These are phyloP conservation scores for Chenopodium suecicum DNA, from an alignment of 148 eudicot species.

Conservation along the genomic window DNA sequence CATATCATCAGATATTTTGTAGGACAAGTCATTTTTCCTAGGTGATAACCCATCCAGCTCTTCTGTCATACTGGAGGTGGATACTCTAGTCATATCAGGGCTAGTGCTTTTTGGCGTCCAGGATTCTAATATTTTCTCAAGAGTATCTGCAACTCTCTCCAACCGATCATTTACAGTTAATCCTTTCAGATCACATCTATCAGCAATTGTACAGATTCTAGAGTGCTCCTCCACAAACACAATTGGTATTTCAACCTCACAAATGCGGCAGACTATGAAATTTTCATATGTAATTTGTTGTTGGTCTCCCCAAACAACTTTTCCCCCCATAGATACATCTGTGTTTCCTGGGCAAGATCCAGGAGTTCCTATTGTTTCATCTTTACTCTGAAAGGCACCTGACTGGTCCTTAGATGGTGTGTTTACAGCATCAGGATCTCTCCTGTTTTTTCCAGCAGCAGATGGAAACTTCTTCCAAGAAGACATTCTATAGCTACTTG, in stretches of 20 bases:
- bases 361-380: constrained; percentile 45
- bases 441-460: constrained; percentile 59
- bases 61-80: constrained; percentile 47
- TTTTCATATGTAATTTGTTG: constrained; percentile 57
- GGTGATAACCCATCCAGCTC: constrained; percentile 52
- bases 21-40: constrained; percentile 39
- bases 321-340: constrained; percentile 44
- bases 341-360: constrained; percentile 36
- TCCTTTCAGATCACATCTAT: constrained; percentile 93
- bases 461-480: constrained; percentile 96
- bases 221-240: constrained; percentile 96
- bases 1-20: constrained; percentile 50
- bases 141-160: constrained; percentile 91
- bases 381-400: constrained; percentile 39
- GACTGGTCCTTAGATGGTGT: constrained; percentile 48
- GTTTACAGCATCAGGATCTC: constrained; percentile 44
- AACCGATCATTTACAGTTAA: constrained; percentile 76
- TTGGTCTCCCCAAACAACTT: constrained; percentile 59
- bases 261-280: constrained; percentile 88
- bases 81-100: constrained; percentile 48
- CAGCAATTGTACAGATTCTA: constrained; percentile 94
- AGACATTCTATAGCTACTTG: constrained; percentile 77
- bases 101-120: constrained; percentile 73
- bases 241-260: constrained; percentile 97
- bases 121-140: constrained; percentile 79